Conservation (phyloP, 371 early-diverging fungal genomes). For the Sporodiniella umbellata region DNA sequence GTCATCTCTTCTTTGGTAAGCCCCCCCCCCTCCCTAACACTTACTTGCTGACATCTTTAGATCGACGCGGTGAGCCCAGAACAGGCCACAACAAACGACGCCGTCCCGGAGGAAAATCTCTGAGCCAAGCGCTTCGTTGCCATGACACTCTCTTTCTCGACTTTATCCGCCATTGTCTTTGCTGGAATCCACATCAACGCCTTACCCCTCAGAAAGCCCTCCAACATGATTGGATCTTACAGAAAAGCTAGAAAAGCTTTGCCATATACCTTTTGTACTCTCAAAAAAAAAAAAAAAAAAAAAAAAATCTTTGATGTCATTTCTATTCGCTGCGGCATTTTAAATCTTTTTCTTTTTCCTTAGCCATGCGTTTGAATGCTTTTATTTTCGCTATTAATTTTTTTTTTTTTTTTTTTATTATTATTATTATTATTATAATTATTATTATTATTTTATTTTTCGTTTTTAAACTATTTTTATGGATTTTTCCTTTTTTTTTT, state of each 20-base stretch:
- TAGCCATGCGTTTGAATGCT: too few relatives aligned
- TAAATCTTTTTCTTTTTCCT: too few relatives aligned
- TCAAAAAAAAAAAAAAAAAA: neutral
- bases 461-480: too few relatives aligned
- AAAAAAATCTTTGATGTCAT: too few relatives aligned
- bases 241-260: too few relatives aligned
- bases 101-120: constrained; percentile 70
- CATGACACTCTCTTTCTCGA: constrained; percentile 79
- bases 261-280: too few relatives aligned
- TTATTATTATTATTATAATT: too few relatives aligned
- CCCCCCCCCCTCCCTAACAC: neutral
- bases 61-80: constrained; percentile 66
- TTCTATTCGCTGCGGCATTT: too few relatives aligned
- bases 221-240: constrained; percentile 74
- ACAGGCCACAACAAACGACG: constrained; percentile 88
- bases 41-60: constrained; percentile 23
- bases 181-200: constrained; percentile 88
- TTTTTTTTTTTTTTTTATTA: too few relatives aligned
- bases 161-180: constrained; percentile 81
- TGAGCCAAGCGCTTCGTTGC: constrained; percentile 69
- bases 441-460: too few relatives aligned
- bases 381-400: too few relatives aligned
- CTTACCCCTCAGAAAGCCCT: constrained; percentile 83
- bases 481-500: too few relatives aligned
- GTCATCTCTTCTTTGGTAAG: constrained; percentile 82